Conservation (phyloP, 78 protist genomes). For the Anaeramoeba flamelloides region DNA sequence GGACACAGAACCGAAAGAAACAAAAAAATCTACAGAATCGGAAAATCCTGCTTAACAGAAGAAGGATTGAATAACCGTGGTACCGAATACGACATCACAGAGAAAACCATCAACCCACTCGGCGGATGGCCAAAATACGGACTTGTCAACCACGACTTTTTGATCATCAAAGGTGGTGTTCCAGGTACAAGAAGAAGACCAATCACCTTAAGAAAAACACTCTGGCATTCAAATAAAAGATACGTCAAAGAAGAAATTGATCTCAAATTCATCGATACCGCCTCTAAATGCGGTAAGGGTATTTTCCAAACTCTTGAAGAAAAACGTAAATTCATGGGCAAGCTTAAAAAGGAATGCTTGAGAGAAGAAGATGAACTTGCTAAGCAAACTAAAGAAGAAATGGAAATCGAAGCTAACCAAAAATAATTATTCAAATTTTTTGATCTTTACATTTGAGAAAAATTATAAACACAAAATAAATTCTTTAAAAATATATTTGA, state of each 20-base stretch:
- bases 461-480: no score
- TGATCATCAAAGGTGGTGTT: constrained; percentile 83
- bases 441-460: no score
- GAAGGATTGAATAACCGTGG: constrained; percentile 76
- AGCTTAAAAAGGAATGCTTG: no score
- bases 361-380: no score
- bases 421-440: no score
- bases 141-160: constrained; percentile 71
- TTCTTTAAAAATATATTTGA: no score
- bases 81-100: constrained; percentile 92
- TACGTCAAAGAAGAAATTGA: no score
- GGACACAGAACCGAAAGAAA: constrained; percentile 94
- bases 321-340: constrained; percentile 70
- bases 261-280: constrained; percentile 99
- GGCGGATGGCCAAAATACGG: constrained; percentile 99
- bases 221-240: no score
- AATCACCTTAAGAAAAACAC: no score
- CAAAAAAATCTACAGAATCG: constrained; percentile 99
- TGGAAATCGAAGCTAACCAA: no score
- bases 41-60: no score
- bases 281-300: constrained; percentile 97
- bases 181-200: constrained; percentile 88
- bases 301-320: constrained; percentile 95
- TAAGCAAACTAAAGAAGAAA: no score
- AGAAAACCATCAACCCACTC: constrained; percentile 96